Evolutionary conservation across 345 rosid genomes (phyloP).

Genomic region (Camelina laxa): DNA sequence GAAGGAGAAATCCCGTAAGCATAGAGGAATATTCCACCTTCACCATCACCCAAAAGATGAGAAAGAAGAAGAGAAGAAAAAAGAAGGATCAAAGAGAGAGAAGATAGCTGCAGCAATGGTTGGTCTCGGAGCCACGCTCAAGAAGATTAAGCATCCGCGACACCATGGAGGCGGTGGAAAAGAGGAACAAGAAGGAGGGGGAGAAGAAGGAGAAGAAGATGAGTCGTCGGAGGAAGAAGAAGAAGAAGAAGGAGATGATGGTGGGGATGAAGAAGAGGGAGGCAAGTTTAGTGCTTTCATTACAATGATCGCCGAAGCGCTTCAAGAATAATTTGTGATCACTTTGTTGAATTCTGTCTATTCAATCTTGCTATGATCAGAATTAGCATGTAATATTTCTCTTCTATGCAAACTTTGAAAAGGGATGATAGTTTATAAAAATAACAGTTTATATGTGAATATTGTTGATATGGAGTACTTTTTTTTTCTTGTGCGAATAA

Average conservation of each 20-base stretch:
- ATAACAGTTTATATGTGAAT: not conserved
- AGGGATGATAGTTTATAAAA: not conserved
- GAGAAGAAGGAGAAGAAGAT: not conserved
- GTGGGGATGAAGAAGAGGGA: slow-evolving; percentile 18
- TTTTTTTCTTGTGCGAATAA: too few species aligned
- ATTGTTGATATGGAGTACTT: too few species aligned
- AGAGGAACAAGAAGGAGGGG: slow-evolving; percentile 1
- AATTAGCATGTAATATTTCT: not conserved
- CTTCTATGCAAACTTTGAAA: not conserved
- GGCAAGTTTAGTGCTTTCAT: slow-evolving; percentile 45
- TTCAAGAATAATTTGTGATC: too few species aligned
- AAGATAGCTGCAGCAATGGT: slow-evolving; percentile 42
- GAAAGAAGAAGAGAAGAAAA: slow-evolving; percentile 40
- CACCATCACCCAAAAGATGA: slow-evolving; percentile 43
- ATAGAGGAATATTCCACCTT: slow-evolving; percentile 42
- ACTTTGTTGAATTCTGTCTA: not conserved
- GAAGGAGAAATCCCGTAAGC: slow-evolving; percentile 33
- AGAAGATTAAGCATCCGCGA: slow-evolving; percentile 33
- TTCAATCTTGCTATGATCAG: not conserved
- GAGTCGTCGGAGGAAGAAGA: not conserved
- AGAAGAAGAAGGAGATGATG: slow-evolving; percentile 21
- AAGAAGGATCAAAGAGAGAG: slow-evolving; percentile 46
- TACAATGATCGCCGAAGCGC: slow-evolving; percentile 28
- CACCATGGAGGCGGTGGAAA: slow-evolving; percentile 23
- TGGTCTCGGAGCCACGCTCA: slow-evolving; percentile 37